These are phyloP conservation scores for Cucumis sativus DNA, from an alignment of 306 rosid species.

Conservation along the genomic window Cucumber_9930_V3 NC_026656.2:2805501-2806000, in stretches of 20 bases:
- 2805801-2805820: background rate
- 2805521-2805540: background rate
- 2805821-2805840: background rate
- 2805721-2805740: background rate
- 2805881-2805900: background rate
- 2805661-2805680: background rate
- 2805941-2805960: background rate
- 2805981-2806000: background rate
- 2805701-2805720: background rate
- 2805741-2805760: background rate
- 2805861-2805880: background rate
- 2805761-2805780: background rate
- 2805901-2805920: background rate
- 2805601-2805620: background rate
- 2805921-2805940: background rate
- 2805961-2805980: background rate
- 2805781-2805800: background rate
- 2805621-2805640: background rate
- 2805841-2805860: background rate
- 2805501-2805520: background rate
- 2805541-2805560: background rate
- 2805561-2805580: background rate
- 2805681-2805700: background rate
- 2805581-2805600: background rate
- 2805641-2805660: slow-evolving; percentile 3